Base-by-base conservation (phyloP, 768 basidiomycete species). In the Cantharellus anzutake region DNA sequence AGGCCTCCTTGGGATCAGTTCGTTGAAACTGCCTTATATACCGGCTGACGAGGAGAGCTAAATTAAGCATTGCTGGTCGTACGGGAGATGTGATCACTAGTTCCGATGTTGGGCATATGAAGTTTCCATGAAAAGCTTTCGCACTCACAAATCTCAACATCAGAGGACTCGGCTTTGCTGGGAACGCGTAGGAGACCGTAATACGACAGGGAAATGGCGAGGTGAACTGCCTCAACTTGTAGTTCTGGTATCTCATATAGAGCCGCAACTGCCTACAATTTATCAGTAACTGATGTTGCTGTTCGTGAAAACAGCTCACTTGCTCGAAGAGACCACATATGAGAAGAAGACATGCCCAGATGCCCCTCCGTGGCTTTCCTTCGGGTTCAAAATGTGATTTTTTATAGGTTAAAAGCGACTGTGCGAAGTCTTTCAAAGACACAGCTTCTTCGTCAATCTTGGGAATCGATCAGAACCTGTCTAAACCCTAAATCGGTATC, bases 281-380 rank as follows among this genome's bases (percentile, higher is more conserved):
- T 48, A 48, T 11, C 11, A 11, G 44, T 48, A 48, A 48, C 16
- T 55, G 35, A 41, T 14, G 7, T 39, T 39, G 37, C 16, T 14
- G 16, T 14, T 16, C 37, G 41, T 16, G 5, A 57, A 35, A 57
- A 1, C 2, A 20, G 71, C 81, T 61, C 62, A 89, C 92, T 70
- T 86, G 73, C 71, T 99, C 96, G 65, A 97, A 99, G 68, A 96
- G 86, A 11, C 91, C 96, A 65, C 86, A 89, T 73, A 92, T 83
- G 29, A 96, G 76, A 62, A 98, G 71, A 1, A 97, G 82, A 61
- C 80, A 79, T 3, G 86, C 82, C 87, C 87, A 91, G 4, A 81
- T 74, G 40, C 86, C 84, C 41, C 76, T 78, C 62, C 75, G 78
- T 5, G 78, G 72, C 74, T 67, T 78, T 71, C 71, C 84, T 75